Percentiles rank a stretch among this genome's conserved stretches.
Evolutionary conservation across 441 rosid genomes (phyloP).

Genomic region (Mallotus japonicus): DNA sequence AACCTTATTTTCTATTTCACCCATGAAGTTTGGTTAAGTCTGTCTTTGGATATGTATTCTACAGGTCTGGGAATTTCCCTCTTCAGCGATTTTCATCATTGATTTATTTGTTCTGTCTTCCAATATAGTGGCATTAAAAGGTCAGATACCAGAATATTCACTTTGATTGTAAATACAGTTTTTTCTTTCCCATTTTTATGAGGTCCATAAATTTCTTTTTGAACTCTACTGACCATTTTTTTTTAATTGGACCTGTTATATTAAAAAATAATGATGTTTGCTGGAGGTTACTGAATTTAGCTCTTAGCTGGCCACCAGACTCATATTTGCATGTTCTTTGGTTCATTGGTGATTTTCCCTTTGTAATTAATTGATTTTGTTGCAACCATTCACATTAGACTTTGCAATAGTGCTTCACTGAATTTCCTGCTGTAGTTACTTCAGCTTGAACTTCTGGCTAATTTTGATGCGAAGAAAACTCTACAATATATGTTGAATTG

Average conservation of each 20-base stretch:
- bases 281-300: background rate
- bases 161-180: background rate
- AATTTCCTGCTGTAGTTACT: background rate
- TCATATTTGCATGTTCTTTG: background rate
- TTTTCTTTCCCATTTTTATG: background rate
- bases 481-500: background rate
- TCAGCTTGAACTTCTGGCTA: background rate
- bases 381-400: background rate
- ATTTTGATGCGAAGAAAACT: background rate
- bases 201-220: background rate
- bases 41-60: slow-evolving; percentile 19
- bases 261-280: background rate
- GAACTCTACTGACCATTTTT: background rate
- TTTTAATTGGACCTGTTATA: no score
- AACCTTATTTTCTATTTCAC: slow-evolving; percentile 4
- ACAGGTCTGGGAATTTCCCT: slow-evolving; percentile 87
- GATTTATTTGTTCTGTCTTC: slow-evolving; percentile 77
- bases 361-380: background rate
- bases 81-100: slow-evolving; percentile 58
- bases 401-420: background rate
- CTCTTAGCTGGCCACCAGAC: background rate
- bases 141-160: slow-evolving; percentile 35
- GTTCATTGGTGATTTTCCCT: background rate
- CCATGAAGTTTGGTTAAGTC: slow-evolving; percentile 7
- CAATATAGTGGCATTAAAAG: slow-evolving; percentile 75